These are phyloP conservation scores for Puccinellia tenuiflora DNA, from an alignment of 176 grass and related monocot genomes.

Conservation along the genomic window DNA sequence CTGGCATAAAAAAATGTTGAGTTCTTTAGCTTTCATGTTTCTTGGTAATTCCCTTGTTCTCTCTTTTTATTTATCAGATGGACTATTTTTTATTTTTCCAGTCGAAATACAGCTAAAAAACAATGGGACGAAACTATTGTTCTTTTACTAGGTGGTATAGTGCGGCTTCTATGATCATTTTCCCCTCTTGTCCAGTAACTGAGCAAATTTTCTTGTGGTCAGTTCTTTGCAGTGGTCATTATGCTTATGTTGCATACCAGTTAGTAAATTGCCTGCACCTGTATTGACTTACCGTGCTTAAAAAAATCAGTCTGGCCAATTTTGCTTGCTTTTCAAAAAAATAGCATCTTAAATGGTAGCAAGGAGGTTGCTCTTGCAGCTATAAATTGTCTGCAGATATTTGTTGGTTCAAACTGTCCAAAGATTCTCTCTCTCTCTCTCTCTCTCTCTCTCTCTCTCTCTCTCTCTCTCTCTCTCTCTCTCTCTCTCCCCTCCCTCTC, in stretches of 20 bases:
- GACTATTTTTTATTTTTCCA: constrained; percentile 31
- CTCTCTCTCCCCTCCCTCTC: too few species aligned
- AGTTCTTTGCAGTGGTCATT: constrained; percentile 20
- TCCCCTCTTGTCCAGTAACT: constrained; percentile 82
- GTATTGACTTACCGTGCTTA: constrained; percentile 9
- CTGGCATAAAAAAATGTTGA: neutral
- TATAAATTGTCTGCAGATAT: constrained; percentile 87
- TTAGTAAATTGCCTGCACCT: constrained; percentile 2
- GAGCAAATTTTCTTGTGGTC: constrained; percentile 81
- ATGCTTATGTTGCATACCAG: neutral
- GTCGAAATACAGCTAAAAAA: constrained; percentile 94
- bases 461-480: too few species aligned
- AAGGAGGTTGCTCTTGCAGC: constrained; percentile 99
- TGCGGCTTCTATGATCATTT: constrained; percentile 82
- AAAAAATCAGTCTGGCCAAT: constrained; percentile 65
- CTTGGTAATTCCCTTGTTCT: neutral
- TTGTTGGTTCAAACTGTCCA: constrained; percentile 79
- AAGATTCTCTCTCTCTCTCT: constrained; percentile 49
- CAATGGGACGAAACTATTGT: constrained; percentile 99
- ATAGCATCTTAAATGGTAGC: constrained; percentile 86
- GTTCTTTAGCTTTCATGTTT: constrained; percentile 5
- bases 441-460: neutral
- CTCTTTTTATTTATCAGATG: constrained; percentile 20
- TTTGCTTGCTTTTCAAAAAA: constrained; percentile 84
- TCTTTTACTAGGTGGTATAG: constrained; percentile 83